Percentiles rank a stretch among this genome's conserved stretches.
Evolutionary conservation across 768 basidiomycete genomes (phyloP).

Genomic region (Russula sp.): DNA sequence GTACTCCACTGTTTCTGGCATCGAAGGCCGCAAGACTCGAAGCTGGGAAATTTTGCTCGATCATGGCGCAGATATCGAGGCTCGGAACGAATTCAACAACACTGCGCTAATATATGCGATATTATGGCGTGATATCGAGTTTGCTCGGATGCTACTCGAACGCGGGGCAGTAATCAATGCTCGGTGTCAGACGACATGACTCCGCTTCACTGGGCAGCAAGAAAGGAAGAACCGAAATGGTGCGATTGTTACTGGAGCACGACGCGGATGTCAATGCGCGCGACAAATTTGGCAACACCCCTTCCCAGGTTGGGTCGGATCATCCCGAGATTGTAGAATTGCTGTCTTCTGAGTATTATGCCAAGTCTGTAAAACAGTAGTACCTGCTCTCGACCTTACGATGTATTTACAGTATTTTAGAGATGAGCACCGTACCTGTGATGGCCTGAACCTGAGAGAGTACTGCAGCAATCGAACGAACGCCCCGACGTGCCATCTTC

Average conservation of each 20-base stretch:
- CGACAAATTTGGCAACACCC: neutral
- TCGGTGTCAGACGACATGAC: rapidly evolving
- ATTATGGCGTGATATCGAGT: neutral
- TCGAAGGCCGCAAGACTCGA: neutral
- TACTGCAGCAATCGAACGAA: too few relatives aligned
- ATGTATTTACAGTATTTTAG: too few relatives aligned
- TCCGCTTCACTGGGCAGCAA: neutral
- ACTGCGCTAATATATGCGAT: neutral
- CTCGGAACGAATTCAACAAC: neutral
- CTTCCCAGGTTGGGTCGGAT: too few relatives aligned
- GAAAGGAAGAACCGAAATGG: neutral
- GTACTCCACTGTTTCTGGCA: neutral
- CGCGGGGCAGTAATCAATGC: neutral
- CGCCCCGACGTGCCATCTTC: too few relatives aligned
- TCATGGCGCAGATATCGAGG: neutral
- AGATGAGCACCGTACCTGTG: too few relatives aligned
- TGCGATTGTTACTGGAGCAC: neutral
- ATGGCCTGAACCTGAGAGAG: too few relatives aligned
- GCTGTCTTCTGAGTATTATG: too few relatives aligned
- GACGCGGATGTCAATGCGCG: neutral
- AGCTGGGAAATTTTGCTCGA: neutral
- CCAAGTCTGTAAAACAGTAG: too few relatives aligned
- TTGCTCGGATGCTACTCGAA: neutral
- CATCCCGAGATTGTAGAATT: too few relatives aligned
- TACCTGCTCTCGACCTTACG: too few relatives aligned